Base-by-base conservation (phyloP, 768 basidiomycete species). In the Xerocomus spinulosus region DNA sequence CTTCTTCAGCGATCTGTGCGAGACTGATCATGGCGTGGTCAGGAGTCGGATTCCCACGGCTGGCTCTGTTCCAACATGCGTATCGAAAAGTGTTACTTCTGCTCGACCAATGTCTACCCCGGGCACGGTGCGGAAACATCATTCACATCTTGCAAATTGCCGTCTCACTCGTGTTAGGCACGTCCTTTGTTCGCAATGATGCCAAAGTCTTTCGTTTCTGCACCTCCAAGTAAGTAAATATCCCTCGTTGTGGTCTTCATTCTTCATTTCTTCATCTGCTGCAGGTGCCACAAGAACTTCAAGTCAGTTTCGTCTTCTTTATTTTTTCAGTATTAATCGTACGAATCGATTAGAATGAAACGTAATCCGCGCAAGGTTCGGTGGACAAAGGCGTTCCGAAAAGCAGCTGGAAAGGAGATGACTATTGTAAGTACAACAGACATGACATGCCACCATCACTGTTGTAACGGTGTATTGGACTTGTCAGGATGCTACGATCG, bases 351-450 rank as follows among this genome's bases (percentile, higher is more conserved):
- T 56, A 94, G 92, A 70, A 97, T 98, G 96, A 98, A 98, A 75
- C 87, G 96, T 32, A 99, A 98, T 72, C 96, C 96, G 37, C 85
- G 96, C 51, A 99, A 99, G 71, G 94, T 99, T 30, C 78, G 91
- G 58, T 99, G 96, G 96, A 99, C 96, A 37, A 99, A 99, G 70
- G 96, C 96, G 18, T 99, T 99, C 79, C 81, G 96, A 55, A 95
- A 92, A 70, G 93, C 96, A 17, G 90, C 94, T 42, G 96, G 96
- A 44, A 99, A 98, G 73, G 96, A 99, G 73, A 99, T 99, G 96
- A 94, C 90, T 5, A 87, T 99, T 61, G 94, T 94, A 63, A 66
- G 87, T 23, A 14, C 24, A 4, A 70, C 13, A 45, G n/a, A 12
- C 30, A 23, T 13, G 20, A 3, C 33, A n/a, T 50, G 13, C 23